A percentile compares a stretch with the other conserved stretches of the same genome.
These are phyloP conservation scores for Trichoderma sp. DNA, from an alignment of 2,329 filamentous ascomycete genomes.

Conservation along the genomic window DNA sequence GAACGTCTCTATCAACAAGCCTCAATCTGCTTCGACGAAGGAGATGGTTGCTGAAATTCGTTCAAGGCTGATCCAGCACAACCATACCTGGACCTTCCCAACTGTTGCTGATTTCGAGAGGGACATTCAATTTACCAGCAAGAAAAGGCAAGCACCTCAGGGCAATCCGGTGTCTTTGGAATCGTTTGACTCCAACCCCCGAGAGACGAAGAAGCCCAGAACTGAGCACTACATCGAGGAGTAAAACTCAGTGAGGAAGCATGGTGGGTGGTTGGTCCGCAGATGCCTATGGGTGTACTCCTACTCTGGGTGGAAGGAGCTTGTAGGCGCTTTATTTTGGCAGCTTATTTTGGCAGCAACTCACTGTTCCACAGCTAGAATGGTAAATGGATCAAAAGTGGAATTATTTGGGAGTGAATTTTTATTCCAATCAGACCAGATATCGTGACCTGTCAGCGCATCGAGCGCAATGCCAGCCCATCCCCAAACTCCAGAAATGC, in stretches of 20 bases:
- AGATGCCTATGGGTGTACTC: neutral
- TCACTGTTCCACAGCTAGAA: neutral
- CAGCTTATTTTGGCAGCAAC: neutral
- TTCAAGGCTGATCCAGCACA: conserved; percentile 25
- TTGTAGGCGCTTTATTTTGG: neutral
- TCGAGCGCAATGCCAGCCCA: conserved; percentile 16
- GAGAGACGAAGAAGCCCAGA: conserved; percentile 17
- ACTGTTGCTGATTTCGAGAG: conserved; percentile 30
- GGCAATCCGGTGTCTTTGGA: neutral
- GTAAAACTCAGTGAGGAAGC: neutral
- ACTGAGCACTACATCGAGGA: neutral
- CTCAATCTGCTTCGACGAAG: conserved; percentile 18
- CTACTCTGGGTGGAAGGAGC: too few species aligned
- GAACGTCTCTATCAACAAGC: conserved; percentile 13
- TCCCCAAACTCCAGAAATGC: conserved; percentile 34
- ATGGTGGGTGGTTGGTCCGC: too few species aligned
- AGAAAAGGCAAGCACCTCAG: neutral
- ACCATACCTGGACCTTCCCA: conserved; percentile 24
- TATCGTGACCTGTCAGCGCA: conserved; percentile 16
- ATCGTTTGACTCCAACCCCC: neutral
- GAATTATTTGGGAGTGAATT: neutral
- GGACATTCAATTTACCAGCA: conserved; percentile 6
- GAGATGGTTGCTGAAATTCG: conserved; percentile 32
- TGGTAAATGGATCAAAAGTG: neutral
- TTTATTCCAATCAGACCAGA: conserved; percentile 13